These are phyloP conservation scores for Metschnikowia koreensis DNA, from an alignment of 805 yeast genomes.

Conservation along the genomic window DNA sequence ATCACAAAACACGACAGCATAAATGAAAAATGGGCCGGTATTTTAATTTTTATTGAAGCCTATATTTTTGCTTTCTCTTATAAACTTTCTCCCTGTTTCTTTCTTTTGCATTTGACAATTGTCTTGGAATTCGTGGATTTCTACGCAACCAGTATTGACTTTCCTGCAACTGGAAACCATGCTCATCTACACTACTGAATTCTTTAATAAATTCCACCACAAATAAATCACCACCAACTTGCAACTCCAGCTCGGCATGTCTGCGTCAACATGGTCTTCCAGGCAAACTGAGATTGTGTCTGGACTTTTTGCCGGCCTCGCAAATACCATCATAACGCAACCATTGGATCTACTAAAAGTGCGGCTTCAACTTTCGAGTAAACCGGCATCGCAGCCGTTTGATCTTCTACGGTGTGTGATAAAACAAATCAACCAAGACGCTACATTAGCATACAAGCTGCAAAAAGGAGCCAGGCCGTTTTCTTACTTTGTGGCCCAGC, in stretches of 20 bases:
- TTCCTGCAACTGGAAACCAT: background rate
- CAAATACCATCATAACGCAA: conserved; percentile 78
- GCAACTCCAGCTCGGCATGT: background rate
- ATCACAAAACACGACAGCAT: too few relatives aligned
- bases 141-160: background rate
- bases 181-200: conserved; percentile 1
- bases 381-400: conserved; percentile 18
- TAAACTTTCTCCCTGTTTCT: too few relatives aligned
- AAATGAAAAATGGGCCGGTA: too few relatives aligned
- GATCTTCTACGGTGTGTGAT: conserved; percentile 21
- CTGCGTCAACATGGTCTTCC: conserved; percentile 4
- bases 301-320: conserved; percentile 78
- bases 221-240: background rate
- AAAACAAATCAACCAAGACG: conserved; percentile 21
- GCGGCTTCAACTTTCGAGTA: conserved; percentile 63
- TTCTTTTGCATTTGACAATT: too few relatives aligned
- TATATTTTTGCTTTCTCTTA: too few relatives aligned
- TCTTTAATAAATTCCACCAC: background rate
- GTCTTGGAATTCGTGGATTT: too few relatives aligned
- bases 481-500: conserved; percentile 7
- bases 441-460: conserved; percentile 12
- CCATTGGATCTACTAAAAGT: conserved; percentile 87
- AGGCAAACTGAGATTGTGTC: conserved; percentile 57
- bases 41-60: too few relatives aligned
- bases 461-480: conserved; percentile 2